Base-by-base conservation (phyloP, 306 rosid species). In the Phaseolus lunatus region DNA sequence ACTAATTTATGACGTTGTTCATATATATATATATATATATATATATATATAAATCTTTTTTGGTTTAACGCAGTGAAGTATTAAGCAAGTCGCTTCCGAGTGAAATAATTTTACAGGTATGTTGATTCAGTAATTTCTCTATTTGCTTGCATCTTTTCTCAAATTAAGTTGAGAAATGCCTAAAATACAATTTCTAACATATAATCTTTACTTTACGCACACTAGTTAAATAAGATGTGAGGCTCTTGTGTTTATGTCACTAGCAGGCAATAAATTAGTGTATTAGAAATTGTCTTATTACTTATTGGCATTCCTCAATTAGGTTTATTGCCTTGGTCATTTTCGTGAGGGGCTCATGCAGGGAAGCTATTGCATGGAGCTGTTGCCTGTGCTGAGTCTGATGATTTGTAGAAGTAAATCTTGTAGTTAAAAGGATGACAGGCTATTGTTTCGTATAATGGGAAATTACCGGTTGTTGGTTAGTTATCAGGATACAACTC, bases 91-190 rank as follows among this genome's bases (percentile, higher is more conserved):
- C 85, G 80, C 95, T 94, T 88, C 97, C 97, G 5, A 76, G 79
- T 70, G 89, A 80, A 58, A 85, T 94, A 76, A 83, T 88, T 79
- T 89, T 89, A 73, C 98, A 94, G 96, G 98, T 94, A 84, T 19
- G 72, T 53, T 20, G 70, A 41, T 79, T 69, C 15, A 65, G 29
- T 43, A 31, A 68, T 72, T 77, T 27, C 50, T 76, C 44, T 41
- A 19, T 64, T 13, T 7, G 53, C 23, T 0, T 45, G 18, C 16
- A 70, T 78, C 16, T 48, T 68, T 45, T 68, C 61, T 62, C 59
- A 27, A 33, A 23, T 50, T 59, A n/a, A 31, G 68, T 33, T 62
- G 47, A 33, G 26, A 62, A 62, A 8, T 63, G 45, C 7, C 3
- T 1, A 9, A 6, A 33, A 63, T 9, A 3, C 26, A 16, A 8